Evolutionary conservation across 2,329 filamentous ascomycete species (phyloP), one percentile per base, ranked within the genome.

Genomic region (Catunica adiposa): DNA sequence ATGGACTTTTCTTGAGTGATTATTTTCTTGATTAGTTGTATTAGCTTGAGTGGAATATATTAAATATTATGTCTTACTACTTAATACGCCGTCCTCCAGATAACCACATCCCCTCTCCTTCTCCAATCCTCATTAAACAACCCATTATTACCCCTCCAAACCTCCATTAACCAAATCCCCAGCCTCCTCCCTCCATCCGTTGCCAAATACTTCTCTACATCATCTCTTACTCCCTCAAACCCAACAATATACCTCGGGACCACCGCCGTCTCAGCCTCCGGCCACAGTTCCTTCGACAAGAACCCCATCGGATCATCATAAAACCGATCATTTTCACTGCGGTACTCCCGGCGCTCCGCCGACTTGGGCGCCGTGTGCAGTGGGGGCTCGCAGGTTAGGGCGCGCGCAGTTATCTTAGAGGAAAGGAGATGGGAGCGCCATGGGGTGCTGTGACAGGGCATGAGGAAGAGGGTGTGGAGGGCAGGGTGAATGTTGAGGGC

Each of bases 401-500:
- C 90, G 73, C 89, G 89, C 3, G 88, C 89, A 57, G 79, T 70
- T 54, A 96, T 80, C 29, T 73, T 70, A 0, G 86, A 79, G 64
- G 92, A 79, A 59, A 94, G 74, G 40, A 97, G 76, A 64, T 94
- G 86, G 15, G 84, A 89, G 63, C 89, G 84, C 90, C 92, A 97
- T 1, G 92, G 90, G 0, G 90, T 97, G 61, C 85, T 86, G 72
- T 98, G 92, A 70, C 92, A 98, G 8, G 92, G 92, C 77, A 89
- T 94, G 23, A 98, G 76, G 69, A 97, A 96, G 20, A 84, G 6
- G 15, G 17, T 6, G 11, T 20, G 65, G 64, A 2, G 64, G 55
- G 47, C 5, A 11, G 29, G 11, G 11, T 5, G 60, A 42, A 53
- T 63, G 61, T 23, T 26, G 20, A 20, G n/a, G 17, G 20, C 11